A percentile compares a stretch with the other conserved stretches of the same genome.
These are phyloP conservation scores for Chenopodium album DNA, from an alignment of 148 eudicot genomes.

Conservation along the genomic window DNA sequence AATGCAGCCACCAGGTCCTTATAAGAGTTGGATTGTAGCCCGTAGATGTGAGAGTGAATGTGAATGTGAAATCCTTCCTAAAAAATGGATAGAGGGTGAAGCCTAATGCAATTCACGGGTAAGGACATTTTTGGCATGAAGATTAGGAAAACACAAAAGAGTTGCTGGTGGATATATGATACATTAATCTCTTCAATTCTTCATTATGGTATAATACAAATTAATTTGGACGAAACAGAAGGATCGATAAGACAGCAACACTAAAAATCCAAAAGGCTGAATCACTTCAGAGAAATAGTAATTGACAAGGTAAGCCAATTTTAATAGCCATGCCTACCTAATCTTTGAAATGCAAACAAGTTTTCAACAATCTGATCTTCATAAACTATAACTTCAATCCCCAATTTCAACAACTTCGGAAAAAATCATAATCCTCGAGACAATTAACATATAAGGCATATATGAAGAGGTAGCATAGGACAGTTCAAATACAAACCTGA, in stretches of 20 bases:
- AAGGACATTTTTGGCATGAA: not conserved
- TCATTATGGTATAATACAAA: not conserved
- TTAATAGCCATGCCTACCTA: not conserved
- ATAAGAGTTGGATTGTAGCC: no score
- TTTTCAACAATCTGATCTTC: not conserved
- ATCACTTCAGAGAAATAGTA: not conserved
- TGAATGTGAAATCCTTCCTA: not conserved
- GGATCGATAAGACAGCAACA: no score
- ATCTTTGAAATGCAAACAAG: not conserved
- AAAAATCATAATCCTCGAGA: not conserved
- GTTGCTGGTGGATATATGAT: not conserved
- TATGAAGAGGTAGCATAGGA: not conserved
- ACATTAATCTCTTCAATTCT: not conserved
- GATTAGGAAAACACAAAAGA: not conserved
- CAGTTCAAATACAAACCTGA: constrained; percentile 48
- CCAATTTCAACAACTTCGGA: not conserved
- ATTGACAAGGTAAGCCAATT: not conserved
- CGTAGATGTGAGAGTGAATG: no score
- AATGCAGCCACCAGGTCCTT: no score
- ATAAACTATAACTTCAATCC: not conserved
- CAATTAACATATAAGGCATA: not conserved
- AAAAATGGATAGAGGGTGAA: not conserved
- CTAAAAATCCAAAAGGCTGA: not conserved
- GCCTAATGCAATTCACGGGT: not conserved
- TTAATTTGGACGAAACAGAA: not conserved